A percentile compares a stretch with the other conserved stretches of the same genome.
Conservation (phyloP, 331 rosid genomes). For the Erythrophleum ivorense region DNA sequence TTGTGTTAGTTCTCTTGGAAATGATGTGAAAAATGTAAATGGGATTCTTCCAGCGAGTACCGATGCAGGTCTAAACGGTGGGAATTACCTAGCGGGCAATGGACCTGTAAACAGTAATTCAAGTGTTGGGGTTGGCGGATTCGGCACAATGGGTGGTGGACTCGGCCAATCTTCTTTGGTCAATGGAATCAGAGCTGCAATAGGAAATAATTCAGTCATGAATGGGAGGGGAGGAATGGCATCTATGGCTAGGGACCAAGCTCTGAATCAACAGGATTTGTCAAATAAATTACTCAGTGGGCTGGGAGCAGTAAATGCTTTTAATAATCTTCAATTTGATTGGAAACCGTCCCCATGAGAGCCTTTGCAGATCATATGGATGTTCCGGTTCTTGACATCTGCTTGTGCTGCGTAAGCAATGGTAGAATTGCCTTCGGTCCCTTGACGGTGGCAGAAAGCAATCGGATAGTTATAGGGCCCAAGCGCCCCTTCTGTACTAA, state of each 20-base stretch:
- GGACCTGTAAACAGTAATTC: conserved; percentile 66
- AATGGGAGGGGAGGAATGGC: conserved; percentile 86
- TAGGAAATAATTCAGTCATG: conserved; percentile 77
- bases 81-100: conserved; percentile 62
- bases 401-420: conserved; percentile 61
- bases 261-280: conserved; percentile 81
- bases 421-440: conserved; percentile 55
- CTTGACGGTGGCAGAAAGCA: conserved; percentile 45
- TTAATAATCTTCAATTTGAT: conserved; percentile 77
- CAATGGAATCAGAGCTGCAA: conserved; percentile 74
- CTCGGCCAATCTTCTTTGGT: conserved; percentile 72
- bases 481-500: conserved; percentile 61
- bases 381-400: conserved; percentile 47
- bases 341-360: conserved; percentile 84
- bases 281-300: conserved; percentile 87
- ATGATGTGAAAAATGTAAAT: conserved; percentile 75
- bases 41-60: conserved; percentile 63
- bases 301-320: conserved; percentile 83
- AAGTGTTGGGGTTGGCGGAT: conserved; percentile 68
- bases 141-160: conserved; percentile 67
- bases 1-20: conserved; percentile 60
- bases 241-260: conserved; percentile 75
- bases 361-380: conserved; percentile 42
- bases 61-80: conserved; percentile 62
- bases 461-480: conserved; percentile 52